Evolutionary conservation across 495 filamentous ascomycete species (phyloP), one percentile per base, ranked within the genome.

Genomic region (Trichoderma virens): DNA sequence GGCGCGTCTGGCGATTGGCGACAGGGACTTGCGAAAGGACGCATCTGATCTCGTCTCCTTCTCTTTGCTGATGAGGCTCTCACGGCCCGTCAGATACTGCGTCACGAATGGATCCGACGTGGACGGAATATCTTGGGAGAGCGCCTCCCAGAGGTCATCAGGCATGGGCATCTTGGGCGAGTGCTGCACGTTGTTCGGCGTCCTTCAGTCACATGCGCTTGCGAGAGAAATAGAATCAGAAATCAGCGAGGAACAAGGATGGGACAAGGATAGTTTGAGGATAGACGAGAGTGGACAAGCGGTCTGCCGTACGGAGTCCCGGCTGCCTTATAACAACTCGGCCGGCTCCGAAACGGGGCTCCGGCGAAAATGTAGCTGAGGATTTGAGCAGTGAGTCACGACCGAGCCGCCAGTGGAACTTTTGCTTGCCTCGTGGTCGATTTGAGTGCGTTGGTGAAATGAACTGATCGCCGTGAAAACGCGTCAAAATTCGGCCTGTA

Each of bases 41-140:
- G 84, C 74, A 73, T 90, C 87, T 85, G 65, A 45, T 59, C 93
- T 85, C 65, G 90, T 84, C 67, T 88, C 88, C 67, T 88, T 85
- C 71, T 98, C 94, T 68, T 93, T 81, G 7, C 77, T 80, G 60
- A 96, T 89, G 51, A 97, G 79, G 9, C 88, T 87, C 62, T 87
- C 81, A n/a, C 93, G 85, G 11, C 89, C 88, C 60, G 83, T 71
- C 34, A 93, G 79, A 69, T 95, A 96, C 65, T 90, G 84, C 63
- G 89, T 86, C 47, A 96, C 83, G 70, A 96, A 90, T 0, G 86
- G 83, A 67, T 95, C 90, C 8, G 78, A 75, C 16, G 78, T 70
- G 7, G 71, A 66, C 0, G 86, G 87, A 0, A 90, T 66, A 14
- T 80, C 85, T 45, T 81, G 69, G 5, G 73, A 71, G 32, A 83